phyloP scores from a whole-genome alignment of 2,329 filamentous ascomycete genomes.

The Macrophomina pseudophaseolina region DNA sequence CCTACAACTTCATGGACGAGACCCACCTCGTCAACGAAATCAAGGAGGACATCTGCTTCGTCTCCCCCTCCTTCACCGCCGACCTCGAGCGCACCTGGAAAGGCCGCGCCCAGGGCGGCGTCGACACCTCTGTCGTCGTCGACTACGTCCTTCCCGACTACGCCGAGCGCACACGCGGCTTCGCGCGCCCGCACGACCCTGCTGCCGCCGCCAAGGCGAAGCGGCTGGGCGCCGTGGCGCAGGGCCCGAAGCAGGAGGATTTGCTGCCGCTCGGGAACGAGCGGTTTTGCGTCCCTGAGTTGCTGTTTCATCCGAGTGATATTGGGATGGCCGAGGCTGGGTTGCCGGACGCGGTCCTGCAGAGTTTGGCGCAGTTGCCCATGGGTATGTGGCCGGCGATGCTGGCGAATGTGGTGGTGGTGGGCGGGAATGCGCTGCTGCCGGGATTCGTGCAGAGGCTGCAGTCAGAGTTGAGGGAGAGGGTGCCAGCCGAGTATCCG shows the following conservation, averaged over 20 bases:
- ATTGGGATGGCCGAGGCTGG: conserved; percentile 84
- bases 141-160: conserved; percentile 93
- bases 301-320: conserved; percentile 85
- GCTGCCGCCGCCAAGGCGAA: conserved; percentile 60
- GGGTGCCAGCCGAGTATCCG: conserved; percentile 40
- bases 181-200: conserved; percentile 78
- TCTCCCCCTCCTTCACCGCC: conserved; percentile 74
- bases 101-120: conserved; percentile 54
- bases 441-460: conserved; percentile 82
- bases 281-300: conserved; percentile 85
- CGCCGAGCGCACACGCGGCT: conserved; percentile 66
- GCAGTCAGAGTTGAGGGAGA: conserved; percentile 70
- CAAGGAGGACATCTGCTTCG: conserved; percentile 87
- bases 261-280: conserved; percentile 88
- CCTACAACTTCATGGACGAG: conserved; percentile 96
- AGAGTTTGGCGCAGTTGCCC: conserved; percentile 76
- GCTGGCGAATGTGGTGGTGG: conserved; percentile 84
- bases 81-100: conserved; percentile 89
- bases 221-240: conserved; percentile 50
- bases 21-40: conserved; percentile 93
- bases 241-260: conserved; percentile 73
- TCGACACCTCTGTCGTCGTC: conserved; percentile 67
- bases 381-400: conserved; percentile 83
- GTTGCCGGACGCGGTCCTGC: conserved; percentile 79
- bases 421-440: conserved; percentile 83